These are phyloP conservation scores for Colletotrichum scovillei DNA, from an alignment of 2,329 filamentous ascomycete genomes.

Conservation along the genomic window DNA sequence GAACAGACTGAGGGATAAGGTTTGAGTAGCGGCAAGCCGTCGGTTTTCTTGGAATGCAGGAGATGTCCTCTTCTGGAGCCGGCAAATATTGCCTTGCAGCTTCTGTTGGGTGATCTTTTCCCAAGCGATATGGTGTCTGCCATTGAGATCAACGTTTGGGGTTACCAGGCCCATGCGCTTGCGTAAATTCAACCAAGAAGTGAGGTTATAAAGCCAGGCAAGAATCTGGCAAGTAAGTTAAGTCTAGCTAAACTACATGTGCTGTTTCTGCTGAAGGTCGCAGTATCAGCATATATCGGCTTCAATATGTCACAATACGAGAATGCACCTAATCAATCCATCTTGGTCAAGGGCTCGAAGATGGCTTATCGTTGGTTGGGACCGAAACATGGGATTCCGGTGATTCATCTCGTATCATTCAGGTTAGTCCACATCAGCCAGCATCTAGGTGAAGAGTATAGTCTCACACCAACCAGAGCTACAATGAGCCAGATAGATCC, in stretches of 20 bases:
- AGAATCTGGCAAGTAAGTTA: no score
- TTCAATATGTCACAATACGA: not conserved
- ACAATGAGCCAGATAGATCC: not conserved
- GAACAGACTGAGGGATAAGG: not conserved
- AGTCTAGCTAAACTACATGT: no score
- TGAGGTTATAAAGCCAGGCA: not conserved
- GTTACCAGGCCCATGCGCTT: no score
- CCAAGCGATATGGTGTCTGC: not conserved
- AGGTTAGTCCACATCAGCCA: not conserved
- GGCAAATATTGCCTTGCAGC: not conserved
- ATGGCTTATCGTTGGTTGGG: not conserved
- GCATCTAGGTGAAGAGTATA: rapidly evolving
- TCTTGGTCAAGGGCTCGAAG: not conserved
- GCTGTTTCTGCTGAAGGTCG: not conserved
- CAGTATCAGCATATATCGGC: not conserved
- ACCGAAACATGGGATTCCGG: not conserved
- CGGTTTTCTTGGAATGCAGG: not conserved
- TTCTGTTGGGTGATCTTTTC: not conserved
- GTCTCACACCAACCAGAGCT: not conserved
- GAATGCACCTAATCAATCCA: not conserved
- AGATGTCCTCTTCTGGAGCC: not conserved
- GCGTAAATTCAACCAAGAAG: rapidly evolving
- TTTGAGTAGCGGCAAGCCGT: not conserved
- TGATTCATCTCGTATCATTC: not conserved
- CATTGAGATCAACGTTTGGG: not conserved